Conservation (phyloP, 2,329 filamentous ascomycete species). For the Botrytis paeoniae region DNA sequence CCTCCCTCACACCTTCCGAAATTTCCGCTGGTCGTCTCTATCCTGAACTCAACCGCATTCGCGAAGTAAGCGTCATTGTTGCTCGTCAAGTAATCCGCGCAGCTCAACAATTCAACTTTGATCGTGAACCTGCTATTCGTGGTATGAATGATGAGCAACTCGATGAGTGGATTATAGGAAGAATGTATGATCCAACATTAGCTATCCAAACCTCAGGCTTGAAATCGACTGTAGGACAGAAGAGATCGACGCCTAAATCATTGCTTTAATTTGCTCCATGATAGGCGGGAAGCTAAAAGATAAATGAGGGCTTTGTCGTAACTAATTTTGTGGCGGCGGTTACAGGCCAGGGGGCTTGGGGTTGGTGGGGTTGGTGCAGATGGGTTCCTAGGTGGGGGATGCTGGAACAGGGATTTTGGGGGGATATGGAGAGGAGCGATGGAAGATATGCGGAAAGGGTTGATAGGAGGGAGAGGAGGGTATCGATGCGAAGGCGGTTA, state of each 20-base stretch:
- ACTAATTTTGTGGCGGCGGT: not conserved
- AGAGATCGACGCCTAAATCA: slow-evolving; percentile 9
- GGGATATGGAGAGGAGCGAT: not conserved
- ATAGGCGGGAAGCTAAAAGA: not conserved
- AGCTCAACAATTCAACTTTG: slow-evolving; percentile 65
- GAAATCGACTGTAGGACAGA: slow-evolving; percentile 3
- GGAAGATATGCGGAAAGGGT: not conserved
- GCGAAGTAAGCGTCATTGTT: slow-evolving; percentile 73
- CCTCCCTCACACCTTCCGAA: slow-evolving; percentile 62
- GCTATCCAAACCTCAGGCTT: not conserved
- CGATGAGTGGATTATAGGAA: slow-evolving; percentile 67
- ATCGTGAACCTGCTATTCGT: slow-evolving; percentile 58
- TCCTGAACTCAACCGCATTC: slow-evolving; percentile 70
- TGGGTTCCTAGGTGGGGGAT: slow-evolving; percentile 9
- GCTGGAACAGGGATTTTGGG: not conserved
- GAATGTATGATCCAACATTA: slow-evolving; percentile 67
- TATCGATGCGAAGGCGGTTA: not conserved
- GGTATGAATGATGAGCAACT: slow-evolving; percentile 44
- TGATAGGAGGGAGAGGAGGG: not conserved
- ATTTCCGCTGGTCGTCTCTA: slow-evolving; percentile 60
- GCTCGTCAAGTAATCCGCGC: slow-evolving; percentile 71
- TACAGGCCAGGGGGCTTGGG: not conserved
- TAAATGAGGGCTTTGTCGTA: slow-evolving; percentile 9
- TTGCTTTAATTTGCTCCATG: slow-evolving; percentile 4
- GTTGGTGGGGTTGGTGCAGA: slow-evolving; percentile 13